phyloP scores from a whole-genome alignment of 1,284 basidiomycete species.

The Apiotrichum akiyoshidainum region DNA sequence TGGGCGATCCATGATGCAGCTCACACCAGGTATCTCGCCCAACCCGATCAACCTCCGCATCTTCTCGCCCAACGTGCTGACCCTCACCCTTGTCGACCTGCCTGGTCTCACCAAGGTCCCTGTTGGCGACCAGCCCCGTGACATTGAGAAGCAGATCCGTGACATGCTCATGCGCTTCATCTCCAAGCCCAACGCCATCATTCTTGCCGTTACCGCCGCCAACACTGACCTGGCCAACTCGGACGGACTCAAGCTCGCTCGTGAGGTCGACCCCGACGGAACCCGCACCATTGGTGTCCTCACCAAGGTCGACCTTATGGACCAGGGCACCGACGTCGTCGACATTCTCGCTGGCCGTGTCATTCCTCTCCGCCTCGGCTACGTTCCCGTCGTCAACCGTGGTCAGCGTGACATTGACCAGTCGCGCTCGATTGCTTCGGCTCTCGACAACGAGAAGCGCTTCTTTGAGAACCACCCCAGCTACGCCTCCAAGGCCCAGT shows the following conservation, averaged over 20 bases:
- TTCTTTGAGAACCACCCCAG: conserved; percentile 92
- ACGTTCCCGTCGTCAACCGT: conserved; percentile 95
- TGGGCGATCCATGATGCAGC: not conserved
- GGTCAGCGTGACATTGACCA: conserved; percentile 94
- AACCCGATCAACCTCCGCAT: conserved; percentile 95
- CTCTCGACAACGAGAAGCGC: conserved; percentile 81
- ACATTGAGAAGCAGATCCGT: conserved; percentile 95
- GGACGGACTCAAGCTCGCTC: conserved; percentile 91
- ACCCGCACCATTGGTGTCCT: conserved; percentile 93
- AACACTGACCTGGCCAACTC: conserved; percentile 98
- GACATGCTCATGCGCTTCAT: conserved; percentile 98
- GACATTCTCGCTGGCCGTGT: conserved; percentile 95
- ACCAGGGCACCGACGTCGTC: conserved; percentile 93
- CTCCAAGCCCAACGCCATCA: conserved; percentile 74
- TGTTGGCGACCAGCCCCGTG: conserved; percentile 94
- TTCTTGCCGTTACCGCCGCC: conserved; percentile 92
- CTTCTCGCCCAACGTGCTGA: conserved; percentile 93
- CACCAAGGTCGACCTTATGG: conserved; percentile 98
- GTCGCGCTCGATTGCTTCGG: conserved; percentile 75
- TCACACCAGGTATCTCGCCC: conserved; percentile 73
- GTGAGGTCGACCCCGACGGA: conserved; percentile 95
- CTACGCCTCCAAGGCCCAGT: conserved; percentile 89
- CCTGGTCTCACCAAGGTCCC: conserved; percentile 92
- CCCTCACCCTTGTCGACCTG: conserved; percentile 92
- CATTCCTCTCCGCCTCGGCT: conserved; percentile 90